phyloP scores from a whole-genome alignment of 768 basidiomycete species.

The Amanita thiersii region DNA sequence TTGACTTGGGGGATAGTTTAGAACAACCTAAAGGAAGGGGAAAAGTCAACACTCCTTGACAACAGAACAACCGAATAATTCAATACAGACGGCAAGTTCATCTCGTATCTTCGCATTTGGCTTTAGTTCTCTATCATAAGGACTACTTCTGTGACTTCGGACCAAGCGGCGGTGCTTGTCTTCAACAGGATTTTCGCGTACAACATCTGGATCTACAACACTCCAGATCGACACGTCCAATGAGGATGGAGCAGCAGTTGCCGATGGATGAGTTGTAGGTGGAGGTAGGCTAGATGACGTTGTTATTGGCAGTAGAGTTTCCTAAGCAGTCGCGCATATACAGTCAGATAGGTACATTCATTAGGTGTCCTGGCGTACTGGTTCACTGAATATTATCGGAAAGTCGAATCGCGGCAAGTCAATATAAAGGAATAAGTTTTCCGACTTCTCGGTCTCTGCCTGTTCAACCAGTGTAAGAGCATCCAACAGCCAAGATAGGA shows the following conservation, averaged over 20 bases:
- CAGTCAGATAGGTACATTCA: slow-evolving; percentile 5
- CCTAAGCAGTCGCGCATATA: slow-evolving; percentile 7
- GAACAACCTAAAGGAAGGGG: slow-evolving; percentile 64
- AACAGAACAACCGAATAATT: background rate
- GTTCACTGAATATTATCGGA: slow-evolving; percentile 91
- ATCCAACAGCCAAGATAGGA: background rate
- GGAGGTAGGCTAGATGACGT: slow-evolving; percentile 7
- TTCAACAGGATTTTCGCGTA: slow-evolving; percentile 92
- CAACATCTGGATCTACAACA: slow-evolving; percentile 84
- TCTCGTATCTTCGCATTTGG: slow-evolving; percentile 95
- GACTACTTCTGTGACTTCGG: slow-evolving; percentile 90
- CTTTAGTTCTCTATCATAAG: slow-evolving; percentile 91
- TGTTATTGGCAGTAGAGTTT: slow-evolving; percentile 10
- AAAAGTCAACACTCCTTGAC: slow-evolving; percentile 81
- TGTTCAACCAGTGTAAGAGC: slow-evolving; percentile 20
- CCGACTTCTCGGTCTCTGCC: slow-evolving; percentile 88
- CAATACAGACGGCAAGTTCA: slow-evolving; percentile 67
- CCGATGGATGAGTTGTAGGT: slow-evolving; percentile 18
- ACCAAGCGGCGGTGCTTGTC: slow-evolving; percentile 93
- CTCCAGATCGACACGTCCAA: slow-evolving; percentile 76
- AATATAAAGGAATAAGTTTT: slow-evolving; percentile 92
- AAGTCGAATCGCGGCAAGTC: slow-evolving; percentile 96
- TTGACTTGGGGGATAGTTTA: slow-evolving; percentile 87
- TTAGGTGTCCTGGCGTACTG: slow-evolving; percentile 36
- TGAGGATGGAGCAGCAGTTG: slow-evolving; percentile 34